Percentiles rank a stretch among this genome's conserved stretches.
These are phyloP conservation scores for Teunomyces pallodes DNA, from an alignment of 805 yeast species.

Conservation along the genomic window DNA sequence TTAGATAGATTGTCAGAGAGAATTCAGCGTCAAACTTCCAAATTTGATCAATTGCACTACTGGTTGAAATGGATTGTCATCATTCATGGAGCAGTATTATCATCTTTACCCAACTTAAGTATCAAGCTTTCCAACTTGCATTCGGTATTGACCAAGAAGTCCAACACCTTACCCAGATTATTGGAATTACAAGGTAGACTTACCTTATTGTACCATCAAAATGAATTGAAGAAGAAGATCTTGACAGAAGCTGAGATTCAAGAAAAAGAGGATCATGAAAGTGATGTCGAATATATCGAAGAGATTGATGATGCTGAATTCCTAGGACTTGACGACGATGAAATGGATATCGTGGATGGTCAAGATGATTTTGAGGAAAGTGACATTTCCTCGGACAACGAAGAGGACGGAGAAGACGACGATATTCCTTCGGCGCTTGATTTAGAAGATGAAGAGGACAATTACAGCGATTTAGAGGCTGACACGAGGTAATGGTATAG, in stretches of 20 bases:
- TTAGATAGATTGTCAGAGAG: constrained; percentile 53
- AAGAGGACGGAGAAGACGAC: constrained; percentile 18
- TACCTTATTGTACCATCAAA: constrained; percentile 44
- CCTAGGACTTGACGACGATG: constrained; percentile 17
- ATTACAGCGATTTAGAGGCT: constrained; percentile 19
- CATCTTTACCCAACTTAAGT: constrained; percentile 44
- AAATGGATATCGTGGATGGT: constrained; percentile 14
- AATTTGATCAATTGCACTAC: constrained; percentile 48
- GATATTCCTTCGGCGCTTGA: constrained; percentile 11
- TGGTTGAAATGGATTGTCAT: constrained; percentile 59
- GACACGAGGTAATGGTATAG: constrained; percentile 8
- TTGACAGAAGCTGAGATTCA: constrained; percentile 21
- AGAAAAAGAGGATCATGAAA: constrained; percentile 36
- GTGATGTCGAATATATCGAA: constrained; percentile 69
- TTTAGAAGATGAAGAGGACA: constrained; percentile 18
- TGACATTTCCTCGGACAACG: constrained; percentile 15
- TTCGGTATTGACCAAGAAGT: constrained; percentile 46
- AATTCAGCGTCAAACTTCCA: constrained; percentile 48
- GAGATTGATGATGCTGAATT: constrained; percentile 54
- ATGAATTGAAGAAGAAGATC: constrained; percentile 41
- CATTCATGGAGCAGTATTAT: constrained; percentile 51
- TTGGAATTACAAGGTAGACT: constrained; percentile 52
- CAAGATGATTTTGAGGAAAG: constrained; percentile 16
- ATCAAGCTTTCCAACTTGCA: constrained; percentile 45
- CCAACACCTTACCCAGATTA: constrained; percentile 47